Evolutionary conservation across 148 eudicot species (phyloP).

Genomic region (Pouteria glomerata): DNA sequence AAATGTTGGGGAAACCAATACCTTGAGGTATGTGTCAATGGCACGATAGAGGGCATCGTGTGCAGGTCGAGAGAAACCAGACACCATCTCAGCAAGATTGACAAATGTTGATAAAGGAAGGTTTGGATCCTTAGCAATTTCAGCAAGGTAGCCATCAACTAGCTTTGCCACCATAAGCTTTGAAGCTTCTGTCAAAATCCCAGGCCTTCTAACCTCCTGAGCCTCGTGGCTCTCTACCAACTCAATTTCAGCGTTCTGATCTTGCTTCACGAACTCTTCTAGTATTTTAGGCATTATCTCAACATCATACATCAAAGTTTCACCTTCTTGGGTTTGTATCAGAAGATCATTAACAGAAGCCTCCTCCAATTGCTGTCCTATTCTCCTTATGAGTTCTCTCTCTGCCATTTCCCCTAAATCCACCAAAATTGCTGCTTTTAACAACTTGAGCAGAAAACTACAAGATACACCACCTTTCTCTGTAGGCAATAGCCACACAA

Average conservation of each 20-base stretch:
- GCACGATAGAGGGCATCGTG: conserved; percentile 89
- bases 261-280: conserved; percentile 50
- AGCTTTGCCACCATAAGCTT: conserved; percentile 88
- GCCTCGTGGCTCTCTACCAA: conserved; percentile 29
- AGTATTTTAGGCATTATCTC: conserved; percentile 48
- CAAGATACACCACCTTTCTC: conserved; percentile 78
- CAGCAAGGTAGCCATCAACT: conserved; percentile 70
- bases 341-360: conserved; percentile 67
- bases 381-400: conserved; percentile 43
- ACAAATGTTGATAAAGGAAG: conserved; percentile 50
- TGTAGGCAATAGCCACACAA: conserved; percentile 62
- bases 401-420: conserved; percentile 44
- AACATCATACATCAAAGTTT: conserved; percentile 49
- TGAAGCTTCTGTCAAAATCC: conserved; percentile 81
- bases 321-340: conserved; percentile 46
- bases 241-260: conserved; percentile 36
- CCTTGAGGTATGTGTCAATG: conserved; percentile 86
- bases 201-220: conserved; percentile 27
- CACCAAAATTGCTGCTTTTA: conserved; percentile 57
- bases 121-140: conserved; percentile 71
- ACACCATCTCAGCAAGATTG: conserved; percentile 66
- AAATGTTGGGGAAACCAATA: too few relatives aligned
- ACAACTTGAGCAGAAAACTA: conserved; percentile 68
- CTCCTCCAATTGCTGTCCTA: conserved; percentile 82
- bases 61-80: conserved; percentile 54